phyloP scores from a whole-genome alignment of 1,284 basidiomycete genomes.

The Apiotrichum mycotoxinovorans region DNA sequence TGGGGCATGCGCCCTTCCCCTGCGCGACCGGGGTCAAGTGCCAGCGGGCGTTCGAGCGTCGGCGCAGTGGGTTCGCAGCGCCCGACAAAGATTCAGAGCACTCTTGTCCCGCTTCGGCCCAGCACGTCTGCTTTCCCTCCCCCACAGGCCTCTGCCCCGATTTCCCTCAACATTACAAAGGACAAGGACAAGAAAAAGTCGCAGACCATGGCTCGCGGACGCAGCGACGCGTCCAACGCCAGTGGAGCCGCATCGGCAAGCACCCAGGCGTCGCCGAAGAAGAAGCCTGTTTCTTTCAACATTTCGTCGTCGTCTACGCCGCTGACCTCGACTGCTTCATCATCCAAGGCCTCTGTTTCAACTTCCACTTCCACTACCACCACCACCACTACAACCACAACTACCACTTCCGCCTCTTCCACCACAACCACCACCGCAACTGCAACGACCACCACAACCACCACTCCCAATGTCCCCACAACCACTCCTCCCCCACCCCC shows the following conservation, averaged over 20 bases:
- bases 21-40: slow-evolving; percentile 11
- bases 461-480: slow-evolving; percentile 47
- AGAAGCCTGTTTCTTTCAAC: slow-evolving; percentile 24
- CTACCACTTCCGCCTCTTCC: not conserved
- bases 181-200: slow-evolving; percentile 23
- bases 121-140: slow-evolving; percentile 38
- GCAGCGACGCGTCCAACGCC: slow-evolving; percentile 35
- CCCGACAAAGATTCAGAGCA: slow-evolving; percentile 33
- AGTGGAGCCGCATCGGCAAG: slow-evolving; percentile 16
- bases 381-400: not conserved
- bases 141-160: slow-evolving; percentile 64
- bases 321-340: not conserved
- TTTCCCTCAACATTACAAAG: slow-evolving; percentile 48
- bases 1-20: slow-evolving; percentile 57
- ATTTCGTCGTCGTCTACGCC: not conserved
- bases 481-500: slow-evolving; percentile 54
- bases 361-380: not conserved
- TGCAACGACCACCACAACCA: not conserved
- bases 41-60: slow-evolving; percentile 1
- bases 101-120: slow-evolving; percentile 37
- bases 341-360: slow-evolving; percentile 10
- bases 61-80: slow-evolving; percentile 28
- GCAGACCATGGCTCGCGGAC: slow-evolving; percentile 32
- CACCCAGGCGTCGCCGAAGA: slow-evolving; percentile 40
- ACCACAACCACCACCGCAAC: slow-evolving; percentile 53